Conservation (phyloP, 1,284 basidiomycete genomes). For the Microbotryomycetes sp. region DNA sequence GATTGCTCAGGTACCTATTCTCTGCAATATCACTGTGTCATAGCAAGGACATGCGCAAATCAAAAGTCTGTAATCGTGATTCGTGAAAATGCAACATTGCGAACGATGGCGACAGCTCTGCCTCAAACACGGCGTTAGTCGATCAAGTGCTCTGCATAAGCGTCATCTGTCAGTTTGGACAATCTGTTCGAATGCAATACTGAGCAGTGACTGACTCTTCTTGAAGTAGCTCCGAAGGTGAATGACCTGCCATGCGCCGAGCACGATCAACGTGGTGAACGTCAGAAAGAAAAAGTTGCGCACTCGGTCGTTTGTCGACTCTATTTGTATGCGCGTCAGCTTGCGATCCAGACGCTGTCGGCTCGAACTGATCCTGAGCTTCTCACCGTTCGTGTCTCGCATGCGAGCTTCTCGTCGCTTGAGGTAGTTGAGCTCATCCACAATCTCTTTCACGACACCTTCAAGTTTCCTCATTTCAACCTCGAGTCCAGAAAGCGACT, state of each 20-base stretch:
- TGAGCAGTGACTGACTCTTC: conserved; percentile 21
- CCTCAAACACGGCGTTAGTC: too few relatives aligned
- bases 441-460: conserved; percentile 85
- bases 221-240: conserved; percentile 58
- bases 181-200: not conserved
- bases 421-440: conserved; percentile 89
- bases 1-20: too few relatives aligned
- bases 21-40: too few relatives aligned
- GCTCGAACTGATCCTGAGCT: not conserved
- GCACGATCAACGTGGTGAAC: conserved; percentile 65
- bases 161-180: too few relatives aligned
- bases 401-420: conserved; percentile 84
- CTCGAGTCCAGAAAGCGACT: conserved; percentile 89
- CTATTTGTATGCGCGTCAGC: conserved; percentile 50
- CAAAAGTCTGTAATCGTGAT: too few relatives aligned
- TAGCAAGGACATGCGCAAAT: too few relatives aligned
- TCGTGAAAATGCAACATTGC: too few relatives aligned
- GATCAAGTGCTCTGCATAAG: conserved; percentile 23
- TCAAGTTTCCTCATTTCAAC: conserved; percentile 98
- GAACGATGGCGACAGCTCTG: too few relatives aligned
- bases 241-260: conserved; percentile 91
- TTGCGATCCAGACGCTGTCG: not conserved
- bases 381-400: conserved; percentile 81
- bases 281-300: conserved; percentile 90
- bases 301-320: conserved; percentile 84